A percentile compares a stretch with the other conserved stretches of the same genome.
These are phyloP conservation scores for Centrapalus pauciflorus DNA, from an alignment of 129 eudicot species.

Conservation along the genomic window DNA sequence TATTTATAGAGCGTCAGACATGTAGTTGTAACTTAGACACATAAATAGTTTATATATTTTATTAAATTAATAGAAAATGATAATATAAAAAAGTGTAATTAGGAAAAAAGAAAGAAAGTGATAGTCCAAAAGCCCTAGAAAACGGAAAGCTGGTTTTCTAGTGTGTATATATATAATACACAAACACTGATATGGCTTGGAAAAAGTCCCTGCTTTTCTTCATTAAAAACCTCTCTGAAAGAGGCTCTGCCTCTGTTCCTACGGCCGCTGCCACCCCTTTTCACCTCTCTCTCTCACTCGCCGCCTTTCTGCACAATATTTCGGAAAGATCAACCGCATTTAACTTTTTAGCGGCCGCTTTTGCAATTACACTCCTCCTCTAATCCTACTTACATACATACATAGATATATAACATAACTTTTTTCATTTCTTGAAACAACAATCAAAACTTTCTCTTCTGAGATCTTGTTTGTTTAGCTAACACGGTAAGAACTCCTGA, in stretches of 20 bases:
- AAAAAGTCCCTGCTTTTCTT: background rate
- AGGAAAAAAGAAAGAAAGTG: background rate
- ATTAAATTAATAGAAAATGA: background rate
- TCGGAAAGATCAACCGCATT: slow-evolving; percentile 14
- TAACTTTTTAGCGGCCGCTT: slow-evolving; percentile 16
- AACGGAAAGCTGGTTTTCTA: background rate
- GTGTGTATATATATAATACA: background rate
- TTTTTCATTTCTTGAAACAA: background rate
- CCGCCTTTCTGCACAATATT: slow-evolving; percentile 1
- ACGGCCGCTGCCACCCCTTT: slow-evolving; percentile 22
- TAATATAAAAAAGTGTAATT: background rate
- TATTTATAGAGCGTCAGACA: too few relatives aligned
- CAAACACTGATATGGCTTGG: background rate
- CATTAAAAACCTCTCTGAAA: slow-evolving; percentile 13
- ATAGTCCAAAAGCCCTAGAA: background rate
- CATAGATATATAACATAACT: background rate
- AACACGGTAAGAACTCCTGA: background rate
- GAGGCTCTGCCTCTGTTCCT: slow-evolving; percentile 22
- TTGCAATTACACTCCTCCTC: slow-evolving; percentile 15
- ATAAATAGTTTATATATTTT: too few relatives aligned
- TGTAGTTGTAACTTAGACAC: too few relatives aligned
- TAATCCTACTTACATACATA: slow-evolving; percentile 2
- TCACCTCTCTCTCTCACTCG: background rate
- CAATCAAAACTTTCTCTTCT: background rate
- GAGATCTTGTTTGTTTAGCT: slow-evolving; percentile 2